These are phyloP conservation scores for Phytomonas francai DNA, from an alignment of 208 protist species.

Conservation along the genomic window DNA sequence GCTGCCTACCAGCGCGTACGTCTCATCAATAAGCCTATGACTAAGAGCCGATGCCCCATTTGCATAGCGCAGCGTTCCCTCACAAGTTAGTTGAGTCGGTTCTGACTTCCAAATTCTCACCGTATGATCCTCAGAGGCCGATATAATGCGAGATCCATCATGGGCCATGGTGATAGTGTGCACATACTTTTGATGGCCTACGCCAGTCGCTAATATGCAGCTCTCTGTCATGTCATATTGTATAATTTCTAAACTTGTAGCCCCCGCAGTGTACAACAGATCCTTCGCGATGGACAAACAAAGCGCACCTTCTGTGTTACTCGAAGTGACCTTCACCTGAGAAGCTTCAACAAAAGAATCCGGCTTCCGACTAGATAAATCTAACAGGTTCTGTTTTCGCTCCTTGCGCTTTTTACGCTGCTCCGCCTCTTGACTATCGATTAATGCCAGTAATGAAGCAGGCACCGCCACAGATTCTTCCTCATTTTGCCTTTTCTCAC, in stretches of 20 bases:
- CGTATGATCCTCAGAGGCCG: conserved; percentile 95
- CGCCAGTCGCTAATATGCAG: conserved; percentile 19
- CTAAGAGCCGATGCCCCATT: conserved; percentile 25
- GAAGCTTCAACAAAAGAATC: not conserved
- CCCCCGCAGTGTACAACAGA: conserved; percentile 12
- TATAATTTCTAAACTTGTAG: conserved; percentile 19
- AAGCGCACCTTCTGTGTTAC: not conserved
- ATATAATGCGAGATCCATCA: conserved; percentile 76
- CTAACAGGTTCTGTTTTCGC: conserved; percentile 11
- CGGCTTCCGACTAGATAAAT: not conserved
- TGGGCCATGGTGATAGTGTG: conserved; percentile 25
- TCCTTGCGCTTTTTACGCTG: conserved; percentile 32
- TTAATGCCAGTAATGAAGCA: conserved; percentile 21
- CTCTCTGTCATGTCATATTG: conserved; percentile 25
- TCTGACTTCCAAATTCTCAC: conserved; percentile 94
- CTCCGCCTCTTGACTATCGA: conserved; percentile 23
- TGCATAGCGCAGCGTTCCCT: conserved; percentile 38
- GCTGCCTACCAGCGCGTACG: conserved; percentile 24
- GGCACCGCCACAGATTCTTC: conserved; percentile 27
- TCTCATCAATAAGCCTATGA: conserved; percentile 21
- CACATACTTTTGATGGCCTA: conserved; percentile 51
- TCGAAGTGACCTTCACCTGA: not conserved
- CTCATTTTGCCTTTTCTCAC: conserved; percentile 5
- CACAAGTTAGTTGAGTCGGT: conserved; percentile 22
- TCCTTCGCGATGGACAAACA: conserved; percentile 1